Conservation (phyloP, 1,139 yeast species). For the Geotrichum reessii region DNA sequence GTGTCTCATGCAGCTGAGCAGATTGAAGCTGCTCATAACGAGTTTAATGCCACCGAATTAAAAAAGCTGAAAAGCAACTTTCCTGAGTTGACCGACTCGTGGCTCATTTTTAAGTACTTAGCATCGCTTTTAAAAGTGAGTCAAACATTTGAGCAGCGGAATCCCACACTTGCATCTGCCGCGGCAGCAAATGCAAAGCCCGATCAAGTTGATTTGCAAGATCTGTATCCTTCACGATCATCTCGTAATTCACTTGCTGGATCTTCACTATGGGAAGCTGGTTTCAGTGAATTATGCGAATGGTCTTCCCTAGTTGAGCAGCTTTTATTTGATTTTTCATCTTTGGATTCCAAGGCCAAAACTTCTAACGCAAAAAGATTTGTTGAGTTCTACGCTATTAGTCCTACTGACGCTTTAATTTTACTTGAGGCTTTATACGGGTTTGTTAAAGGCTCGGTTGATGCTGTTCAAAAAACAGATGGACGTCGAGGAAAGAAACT, state of each 20-base stretch:
- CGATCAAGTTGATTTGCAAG: constrained; percentile 16
- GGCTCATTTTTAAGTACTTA: constrained; percentile 28
- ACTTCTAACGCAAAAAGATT: constrained; percentile 19
- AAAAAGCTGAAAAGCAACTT: constrained; percentile 19
- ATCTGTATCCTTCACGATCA: constrained; percentile 16
- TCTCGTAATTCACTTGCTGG: constrained; percentile 25
- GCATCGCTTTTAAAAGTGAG: constrained; percentile 18
- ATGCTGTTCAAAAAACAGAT: constrained; percentile 18
- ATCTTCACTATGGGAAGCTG: constrained; percentile 23
- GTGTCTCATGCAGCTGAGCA: constrained; percentile 25
- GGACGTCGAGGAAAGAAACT: constrained; percentile 13
- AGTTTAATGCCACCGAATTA: constrained; percentile 21
- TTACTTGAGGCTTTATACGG: constrained; percentile 32
- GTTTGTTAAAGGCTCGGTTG: constrained; percentile 24
- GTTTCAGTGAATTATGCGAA: constrained; percentile 19
- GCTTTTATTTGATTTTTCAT: constrained; percentile 32
- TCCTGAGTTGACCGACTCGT: constrained; percentile 22
- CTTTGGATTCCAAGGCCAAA: constrained; percentile 21
- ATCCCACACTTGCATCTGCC: neutral
- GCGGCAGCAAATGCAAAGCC: constrained; percentile 6
- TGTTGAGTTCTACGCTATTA: constrained; percentile 21
- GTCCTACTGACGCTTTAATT: constrained; percentile 26
- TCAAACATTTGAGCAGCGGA: constrained; percentile 22
- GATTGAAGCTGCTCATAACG: constrained; percentile 17
- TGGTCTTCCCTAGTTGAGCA: constrained; percentile 27